phyloP scores from a whole-genome alignment of 208 protist species.

The Acanthamoeba lugdunensis region DNA sequence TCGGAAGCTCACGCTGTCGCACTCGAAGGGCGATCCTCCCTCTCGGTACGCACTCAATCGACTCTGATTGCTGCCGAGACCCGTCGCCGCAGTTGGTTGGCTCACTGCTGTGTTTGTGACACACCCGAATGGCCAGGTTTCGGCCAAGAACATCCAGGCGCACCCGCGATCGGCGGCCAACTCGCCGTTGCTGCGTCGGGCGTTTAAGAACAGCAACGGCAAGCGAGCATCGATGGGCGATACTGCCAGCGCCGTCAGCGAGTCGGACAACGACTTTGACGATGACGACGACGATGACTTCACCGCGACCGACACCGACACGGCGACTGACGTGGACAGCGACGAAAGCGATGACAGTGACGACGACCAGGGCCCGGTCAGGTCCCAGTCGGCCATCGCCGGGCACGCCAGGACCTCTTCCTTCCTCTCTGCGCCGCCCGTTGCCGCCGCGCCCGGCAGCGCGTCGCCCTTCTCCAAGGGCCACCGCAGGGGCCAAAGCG shows the following conservation, averaged over 20 bases:
- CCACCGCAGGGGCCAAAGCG: not conserved
- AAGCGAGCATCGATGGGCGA: not conserved
- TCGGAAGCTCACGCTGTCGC: not conserved
- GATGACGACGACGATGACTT: constrained; percentile 1
- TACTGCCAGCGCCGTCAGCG: not conserved
- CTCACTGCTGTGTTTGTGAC: no score
- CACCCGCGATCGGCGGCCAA: not conserved
- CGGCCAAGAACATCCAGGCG: not conserved
- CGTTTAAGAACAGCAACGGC: not conserved
- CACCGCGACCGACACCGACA: not conserved
- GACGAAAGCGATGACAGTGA: not conserved
- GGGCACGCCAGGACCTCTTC: not conserved
- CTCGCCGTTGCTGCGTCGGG: not conserved
- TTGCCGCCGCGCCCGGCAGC: not conserved
- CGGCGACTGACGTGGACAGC: no score
- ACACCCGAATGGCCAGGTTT: not conserved
- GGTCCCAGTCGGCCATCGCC: not conserved
- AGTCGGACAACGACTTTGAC: not conserved
- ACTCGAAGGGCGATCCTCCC: not conserved
- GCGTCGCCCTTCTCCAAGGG: constrained; percentile 6
- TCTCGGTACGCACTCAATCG: not conserved
- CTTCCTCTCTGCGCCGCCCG: not conserved
- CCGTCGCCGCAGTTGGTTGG: not conserved
- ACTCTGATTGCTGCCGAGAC: not conserved
- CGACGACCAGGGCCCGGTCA: not conserved